phyloP scores from a whole-genome alignment of 306 rosid genomes.

The Sesbania bispinosa region DNA sequence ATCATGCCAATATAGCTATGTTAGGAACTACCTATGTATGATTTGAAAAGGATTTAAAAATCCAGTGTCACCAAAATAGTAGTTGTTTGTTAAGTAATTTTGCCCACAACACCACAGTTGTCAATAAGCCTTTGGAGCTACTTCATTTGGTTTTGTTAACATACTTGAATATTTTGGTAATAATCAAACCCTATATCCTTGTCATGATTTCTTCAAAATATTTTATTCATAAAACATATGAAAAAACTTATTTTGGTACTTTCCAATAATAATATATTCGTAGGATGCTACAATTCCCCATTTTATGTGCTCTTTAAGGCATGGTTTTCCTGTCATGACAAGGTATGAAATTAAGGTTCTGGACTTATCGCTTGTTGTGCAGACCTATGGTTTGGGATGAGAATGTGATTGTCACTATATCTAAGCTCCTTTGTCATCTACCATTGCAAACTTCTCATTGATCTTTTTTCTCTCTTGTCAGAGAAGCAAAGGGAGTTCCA shows the following conservation, averaged over 20 bases:
- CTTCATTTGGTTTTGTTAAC: neutral
- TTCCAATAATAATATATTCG: neutral
- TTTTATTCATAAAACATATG: neutral
- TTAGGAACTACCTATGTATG: neutral
- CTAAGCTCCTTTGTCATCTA: neutral
- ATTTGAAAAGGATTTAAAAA: neutral
- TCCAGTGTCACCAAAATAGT: neutral
- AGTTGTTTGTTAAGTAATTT: neutral
- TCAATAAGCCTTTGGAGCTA: neutral
- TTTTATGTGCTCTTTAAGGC: neutral
- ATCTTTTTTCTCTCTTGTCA: conserved; percentile 33
- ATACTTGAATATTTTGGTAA: neutral
- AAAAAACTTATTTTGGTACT: neutral
- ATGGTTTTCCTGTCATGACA: neutral
- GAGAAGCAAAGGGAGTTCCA: conserved; percentile 75
- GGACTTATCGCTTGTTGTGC: too few relatives aligned
- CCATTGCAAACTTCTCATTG: neutral
- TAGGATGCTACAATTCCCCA: neutral
- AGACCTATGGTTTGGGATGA: neutral
- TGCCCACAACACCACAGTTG: neutral
- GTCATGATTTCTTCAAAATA: neutral
- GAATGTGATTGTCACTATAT: neutral
- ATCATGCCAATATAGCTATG: neutral
- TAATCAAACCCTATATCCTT: neutral
- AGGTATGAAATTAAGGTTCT: neutral